Evolutionary conservation across 2,329 filamentous ascomycete species (phyloP), one percentile per base, ranked within the genome.

Genomic region (Orbilia quercus): DNA sequence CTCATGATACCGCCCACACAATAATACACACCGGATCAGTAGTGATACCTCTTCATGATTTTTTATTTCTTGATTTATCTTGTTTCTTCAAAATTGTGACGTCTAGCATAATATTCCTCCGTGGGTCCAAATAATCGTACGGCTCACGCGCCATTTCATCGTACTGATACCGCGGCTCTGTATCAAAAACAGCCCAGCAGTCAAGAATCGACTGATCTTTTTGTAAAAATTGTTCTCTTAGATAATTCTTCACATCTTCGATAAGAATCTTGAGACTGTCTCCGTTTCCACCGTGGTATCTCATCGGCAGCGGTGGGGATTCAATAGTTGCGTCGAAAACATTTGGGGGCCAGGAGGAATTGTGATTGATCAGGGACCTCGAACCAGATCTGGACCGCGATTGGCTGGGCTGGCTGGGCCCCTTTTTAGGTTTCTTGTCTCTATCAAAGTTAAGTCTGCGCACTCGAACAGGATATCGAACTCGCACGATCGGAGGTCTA

Each of bases 141-240:
- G 16, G 28, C 14, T 20, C 28, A 5, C 50, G 11, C 1, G 23
- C n/a, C n/a, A n/a, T 22, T 14, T 67, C 48, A 2, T 58, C n/a
- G 25, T 25, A 28, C 14, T 50, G 63, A 14, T 59, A 59, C 22
- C 18, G 12, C 7, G 55, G 44, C 36, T 59, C 63, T 2, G 20
- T n/a, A 25, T 67, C 53, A 28, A 67, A 67, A 7, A 67, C 31
- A 18, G 53, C 47, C 63, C 63, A 67, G 20, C 44, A 59, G n/a
- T 22, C 44, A 1, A 53, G 2, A 45, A 28, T 36, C 18, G 53
- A 58, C n/a, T 1, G 2, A 22, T 67, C 44, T n/a, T 25, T 20
- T 16, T 45, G 11, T 4, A 67, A 31, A 6, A 59, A 18, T 1
- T 45, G 34, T 0, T 45, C 16, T 14, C 2, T n/a, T 2, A 67